phyloP scores from a whole-genome alignment of 1,284 basidiomycete species.

The Austroboletus novae-zelandiae region DNA sequence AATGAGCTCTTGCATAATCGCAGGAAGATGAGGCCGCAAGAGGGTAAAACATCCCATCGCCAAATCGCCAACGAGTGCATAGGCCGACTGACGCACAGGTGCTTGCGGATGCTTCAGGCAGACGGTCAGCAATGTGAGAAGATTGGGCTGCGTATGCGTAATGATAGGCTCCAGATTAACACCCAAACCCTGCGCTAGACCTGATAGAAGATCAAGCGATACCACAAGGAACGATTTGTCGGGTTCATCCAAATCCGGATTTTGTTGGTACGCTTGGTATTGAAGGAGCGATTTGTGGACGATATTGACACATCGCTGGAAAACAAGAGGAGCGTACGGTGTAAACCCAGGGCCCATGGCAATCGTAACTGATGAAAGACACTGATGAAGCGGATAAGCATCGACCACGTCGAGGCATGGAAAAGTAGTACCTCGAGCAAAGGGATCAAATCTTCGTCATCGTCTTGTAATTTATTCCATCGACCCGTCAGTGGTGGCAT shows the following conservation, averaged over 20 bases:
- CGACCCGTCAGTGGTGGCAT: conserved; percentile 93
- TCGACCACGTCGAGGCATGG: neutral
- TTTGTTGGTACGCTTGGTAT: conserved; percentile 82
- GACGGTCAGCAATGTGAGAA: conserved; percentile 77
- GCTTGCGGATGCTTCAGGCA: conserved; percentile 95
- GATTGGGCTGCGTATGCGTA: conserved; percentile 63
- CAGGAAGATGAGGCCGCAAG: conserved; percentile 80
- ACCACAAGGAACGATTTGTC: conserved; percentile 97
- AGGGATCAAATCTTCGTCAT: conserved; percentile 92
- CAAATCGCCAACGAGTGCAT: conserved; percentile 96
- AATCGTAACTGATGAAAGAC: conserved; percentile 95
- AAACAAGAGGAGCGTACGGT: conserved; percentile 89
- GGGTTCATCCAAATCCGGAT: conserved; percentile 87
- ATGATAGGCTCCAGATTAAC: conserved; percentile 75
- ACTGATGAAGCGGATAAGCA: conserved; percentile 50
- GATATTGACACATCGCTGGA: conserved; percentile 87
- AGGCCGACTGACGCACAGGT: conserved; percentile 93
- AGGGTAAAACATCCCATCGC: conserved; percentile 93
- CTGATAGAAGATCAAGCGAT: conserved; percentile 92
- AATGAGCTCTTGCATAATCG: conserved; percentile 89
- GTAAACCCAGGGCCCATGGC: conserved; percentile 92
- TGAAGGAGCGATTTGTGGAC: conserved; percentile 80
- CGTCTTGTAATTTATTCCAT: conserved; percentile 88
- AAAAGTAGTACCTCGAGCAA: conserved; percentile 74
- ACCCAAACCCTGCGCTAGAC: conserved; percentile 92